Evolutionary conservation across 176 grass and related monocot species (phyloP).

Genomic region (Ananas comosus): DNA sequence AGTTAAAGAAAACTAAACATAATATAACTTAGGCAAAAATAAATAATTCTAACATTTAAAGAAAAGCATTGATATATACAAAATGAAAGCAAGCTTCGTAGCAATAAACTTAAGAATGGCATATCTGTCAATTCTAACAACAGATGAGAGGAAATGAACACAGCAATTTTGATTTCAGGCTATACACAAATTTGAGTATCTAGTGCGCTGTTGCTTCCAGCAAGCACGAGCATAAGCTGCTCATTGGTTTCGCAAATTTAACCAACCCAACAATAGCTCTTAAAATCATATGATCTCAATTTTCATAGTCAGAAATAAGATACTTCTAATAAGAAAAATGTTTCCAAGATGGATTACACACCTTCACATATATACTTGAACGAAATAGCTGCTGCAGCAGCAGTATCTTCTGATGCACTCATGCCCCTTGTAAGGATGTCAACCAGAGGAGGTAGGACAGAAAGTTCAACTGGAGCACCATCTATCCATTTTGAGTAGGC

Average conservation of each 20-base stretch:
- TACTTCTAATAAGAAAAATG: slow-evolving; percentile 1
- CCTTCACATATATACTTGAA: slow-evolving; percentile 99
- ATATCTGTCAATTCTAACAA: neutral
- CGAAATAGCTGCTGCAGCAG: slow-evolving; percentile 75
- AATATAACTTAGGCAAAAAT: neutral
- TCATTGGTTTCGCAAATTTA: too few relatives aligned
- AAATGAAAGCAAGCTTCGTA: neutral
- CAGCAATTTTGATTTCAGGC: neutral
- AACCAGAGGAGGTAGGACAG: slow-evolving; percentile 81
- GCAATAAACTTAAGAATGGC: neutral
- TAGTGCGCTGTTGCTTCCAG: too few relatives aligned
- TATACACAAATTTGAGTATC: too few relatives aligned
- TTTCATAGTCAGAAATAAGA: neutral
- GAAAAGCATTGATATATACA: neutral
- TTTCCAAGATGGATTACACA: slow-evolving; percentile 25
- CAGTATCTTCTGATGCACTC: slow-evolving; percentile 76
- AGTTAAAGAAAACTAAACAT: neutral
- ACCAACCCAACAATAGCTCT: too few relatives aligned
- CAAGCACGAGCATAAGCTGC: too few relatives aligned
- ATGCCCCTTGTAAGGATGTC: slow-evolving; percentile 86
- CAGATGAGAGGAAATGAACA: neutral
- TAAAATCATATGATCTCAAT: too few relatives aligned
- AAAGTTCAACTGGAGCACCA: slow-evolving; percentile 59
- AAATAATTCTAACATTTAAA: neutral
- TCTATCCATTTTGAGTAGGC: slow-evolving; percentile 98